Evolutionary conservation across 305 asterid species (phyloP).

Genomic region (Fraxinus latifolia): DNA sequence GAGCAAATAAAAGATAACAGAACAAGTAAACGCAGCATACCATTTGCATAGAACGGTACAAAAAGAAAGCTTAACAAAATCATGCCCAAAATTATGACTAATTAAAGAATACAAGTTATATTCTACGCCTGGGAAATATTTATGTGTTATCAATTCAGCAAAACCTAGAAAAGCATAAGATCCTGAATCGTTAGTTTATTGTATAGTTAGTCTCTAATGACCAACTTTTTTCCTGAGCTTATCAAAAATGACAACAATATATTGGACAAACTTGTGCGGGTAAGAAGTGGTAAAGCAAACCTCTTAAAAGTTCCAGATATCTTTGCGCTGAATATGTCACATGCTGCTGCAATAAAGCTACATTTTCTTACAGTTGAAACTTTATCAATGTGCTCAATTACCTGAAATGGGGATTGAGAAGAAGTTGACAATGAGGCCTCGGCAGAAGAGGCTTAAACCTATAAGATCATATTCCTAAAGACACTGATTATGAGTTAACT

Average conservation of each 20-base stretch:
- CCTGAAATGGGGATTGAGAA: slow-evolving; percentile 43
- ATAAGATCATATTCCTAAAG: slow-evolving; percentile 12
- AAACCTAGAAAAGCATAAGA: background rate
- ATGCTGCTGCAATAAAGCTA: slow-evolving; percentile 81
- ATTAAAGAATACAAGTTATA: background rate
- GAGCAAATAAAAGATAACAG: background rate
- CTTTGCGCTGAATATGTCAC: slow-evolving; percentile 85
- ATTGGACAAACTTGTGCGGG: background rate
- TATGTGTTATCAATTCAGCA: background rate
- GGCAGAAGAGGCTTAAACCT: slow-evolving; percentile 22
- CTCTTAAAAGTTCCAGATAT: slow-evolving; percentile 92
- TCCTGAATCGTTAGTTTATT: background rate
- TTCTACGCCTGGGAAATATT: background rate
- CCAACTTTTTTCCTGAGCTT: slow-evolving; percentile 13
- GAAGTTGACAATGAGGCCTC: slow-evolving; percentile 22
- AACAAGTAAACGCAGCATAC: background rate
- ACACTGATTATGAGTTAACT: slow-evolving; percentile 10
- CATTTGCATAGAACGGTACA: background rate
- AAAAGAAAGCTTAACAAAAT: background rate
- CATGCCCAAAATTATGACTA: background rate
- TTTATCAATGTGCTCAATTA: slow-evolving; percentile 81
- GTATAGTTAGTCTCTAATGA: background rate
- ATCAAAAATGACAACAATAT: slow-evolving; percentile 14
- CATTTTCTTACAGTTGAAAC: slow-evolving; percentile 82
- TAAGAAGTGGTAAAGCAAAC: slow-evolving; percentile 35